Evolutionary conservation across 495 filamentous ascomycete species (phyloP).

Genomic region (Tuber aestivum): DNA sequence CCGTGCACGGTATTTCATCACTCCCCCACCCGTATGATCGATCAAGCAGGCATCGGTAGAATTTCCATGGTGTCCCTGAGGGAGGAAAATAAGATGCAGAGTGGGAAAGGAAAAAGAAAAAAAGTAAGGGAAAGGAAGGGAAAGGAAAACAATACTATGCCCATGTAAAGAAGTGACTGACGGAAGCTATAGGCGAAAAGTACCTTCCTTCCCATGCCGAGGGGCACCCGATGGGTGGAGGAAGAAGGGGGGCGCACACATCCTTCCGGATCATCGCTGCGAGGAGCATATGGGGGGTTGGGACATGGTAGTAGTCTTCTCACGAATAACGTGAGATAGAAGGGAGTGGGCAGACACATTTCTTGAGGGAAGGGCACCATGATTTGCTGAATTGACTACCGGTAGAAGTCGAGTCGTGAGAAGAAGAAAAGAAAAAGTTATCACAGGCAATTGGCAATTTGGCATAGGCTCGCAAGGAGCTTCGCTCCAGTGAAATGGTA

Average conservation of each 20-base stretch:
- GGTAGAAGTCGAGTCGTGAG: background rate
- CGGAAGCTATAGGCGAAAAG: constrained; percentile 1
- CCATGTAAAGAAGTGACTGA: background rate
- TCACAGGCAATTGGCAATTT: background rate
- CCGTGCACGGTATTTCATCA: background rate
- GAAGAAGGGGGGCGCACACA: background rate
- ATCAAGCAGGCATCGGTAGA: background rate
- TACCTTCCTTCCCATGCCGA: background rate
- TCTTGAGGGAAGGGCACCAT: background rate
- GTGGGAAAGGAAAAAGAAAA: background rate
- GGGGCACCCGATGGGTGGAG: background rate
- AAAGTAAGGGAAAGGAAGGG: too few species aligned
- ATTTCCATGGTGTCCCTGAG: background rate
- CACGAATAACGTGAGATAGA: background rate
- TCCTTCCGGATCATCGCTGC: background rate
- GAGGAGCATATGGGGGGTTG: background rate
- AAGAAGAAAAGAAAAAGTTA: background rate
- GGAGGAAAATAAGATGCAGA: background rate
- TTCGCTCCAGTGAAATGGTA: background rate
- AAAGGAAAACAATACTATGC: background rate
- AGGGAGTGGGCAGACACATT: background rate
- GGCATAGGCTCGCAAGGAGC: background rate
- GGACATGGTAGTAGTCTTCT: background rate
- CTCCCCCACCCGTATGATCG: background rate
- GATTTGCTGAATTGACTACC: background rate